Percentiles rank a stretch among this genome's conserved stretches.
phyloP scores from a whole-genome alignment of 345 rosid genomes.

The Citrus medica region DNA sequence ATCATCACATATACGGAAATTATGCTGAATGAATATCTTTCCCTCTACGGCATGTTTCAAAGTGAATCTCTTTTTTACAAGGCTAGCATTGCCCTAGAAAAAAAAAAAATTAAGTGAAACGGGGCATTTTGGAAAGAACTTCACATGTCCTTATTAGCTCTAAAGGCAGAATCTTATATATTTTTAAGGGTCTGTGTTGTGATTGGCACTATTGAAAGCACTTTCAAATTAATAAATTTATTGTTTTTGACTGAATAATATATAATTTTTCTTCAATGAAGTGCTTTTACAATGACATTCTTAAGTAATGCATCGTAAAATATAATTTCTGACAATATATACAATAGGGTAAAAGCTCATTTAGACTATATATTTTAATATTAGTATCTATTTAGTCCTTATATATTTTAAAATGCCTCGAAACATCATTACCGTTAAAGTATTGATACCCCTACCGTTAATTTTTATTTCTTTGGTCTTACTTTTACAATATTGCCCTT shows the following conservation, averaged over 20 bases:
- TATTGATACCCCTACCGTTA: no score
- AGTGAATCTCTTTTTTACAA: neutral
- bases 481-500: no score
- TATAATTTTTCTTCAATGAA: no score
- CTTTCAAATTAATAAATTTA: neutral
- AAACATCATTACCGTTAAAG: no score
- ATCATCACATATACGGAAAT: neutral
- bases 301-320: neutral
- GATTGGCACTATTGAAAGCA: neutral
- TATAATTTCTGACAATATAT: neutral
- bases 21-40: neutral
- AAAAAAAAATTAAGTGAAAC: neutral
- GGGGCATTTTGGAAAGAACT: no score
- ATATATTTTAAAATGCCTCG: no score
- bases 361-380: no score
- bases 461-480: no score
- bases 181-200: neutral
- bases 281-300: neutral
- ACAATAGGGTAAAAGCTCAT: no score
- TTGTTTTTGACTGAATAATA: neutral
- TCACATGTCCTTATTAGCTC: neutral
- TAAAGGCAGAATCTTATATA: neutral
- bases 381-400: no score
- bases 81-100: neutral
- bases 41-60: neutral